Base-by-base conservation (phyloP, 2,329 filamentous ascomycete genomes). In the Exophiala sp. region DNA sequence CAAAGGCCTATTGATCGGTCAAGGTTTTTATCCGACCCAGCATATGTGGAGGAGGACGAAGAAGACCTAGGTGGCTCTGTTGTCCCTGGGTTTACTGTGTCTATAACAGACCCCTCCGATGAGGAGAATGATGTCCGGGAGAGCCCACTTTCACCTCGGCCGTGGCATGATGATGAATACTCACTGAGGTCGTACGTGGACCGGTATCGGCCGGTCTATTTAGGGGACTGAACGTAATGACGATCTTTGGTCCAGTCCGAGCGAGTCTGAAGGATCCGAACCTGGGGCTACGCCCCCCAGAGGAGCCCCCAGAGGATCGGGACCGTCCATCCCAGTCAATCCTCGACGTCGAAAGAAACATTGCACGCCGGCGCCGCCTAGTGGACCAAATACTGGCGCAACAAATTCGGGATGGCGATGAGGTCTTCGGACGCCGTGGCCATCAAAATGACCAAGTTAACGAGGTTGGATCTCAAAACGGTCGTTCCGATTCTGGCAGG, bases 1-100 rank as follows among this genome's bases (percentile, higher is more conserved):
- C 60, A 67, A 8, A 65, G 63, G 45, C 63, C 64, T 1, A 55
- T 67, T 5, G 64, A 67, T 45, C 57, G 58, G 22, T 44, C 53
- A 16, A 49, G 52, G 22, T 50, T 57, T 30, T 50, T 50, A 10
- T 42, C 59, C 63, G 39, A 63, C 59, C 19, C 53, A 21, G 41
- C 49, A 19, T 18, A 27, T 16, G 16, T 23, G 14, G 51, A 49
- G 16, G 48, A 48, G 19, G 50, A 42, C 21, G 27, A 52, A 18
- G 27, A 52, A 34, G 43, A 38, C 22, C 30, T 52, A 9, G 48
- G 52, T 14, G 29, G 39, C 11, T 19, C 50, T 39, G 43, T 53
- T 22, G 47, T 56, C 3, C 38, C 54, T 10, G 58, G 56, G 11
- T 58, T 61, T 37, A 39, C 43, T 22, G 52, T 58, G 9, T 54